Evolutionary conservation across 805 yeast genomes (phyloP).

Genomic region (Lachancea meyersii): DNA sequence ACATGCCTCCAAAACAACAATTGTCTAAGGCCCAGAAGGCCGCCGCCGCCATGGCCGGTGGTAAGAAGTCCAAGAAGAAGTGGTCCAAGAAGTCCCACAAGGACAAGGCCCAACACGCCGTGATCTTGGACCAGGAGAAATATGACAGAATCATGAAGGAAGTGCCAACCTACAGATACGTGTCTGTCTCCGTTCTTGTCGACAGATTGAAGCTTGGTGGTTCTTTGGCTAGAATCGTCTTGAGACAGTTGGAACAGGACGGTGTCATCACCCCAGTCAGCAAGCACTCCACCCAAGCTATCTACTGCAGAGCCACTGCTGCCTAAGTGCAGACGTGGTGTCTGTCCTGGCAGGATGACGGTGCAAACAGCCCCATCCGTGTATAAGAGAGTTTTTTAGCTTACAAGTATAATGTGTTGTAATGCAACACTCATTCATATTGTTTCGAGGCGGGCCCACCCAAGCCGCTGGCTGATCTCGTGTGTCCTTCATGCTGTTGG

Average conservation of each 20-base stretch:
- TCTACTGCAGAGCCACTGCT: slow-evolving; percentile 82
- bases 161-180: slow-evolving; percentile 97
- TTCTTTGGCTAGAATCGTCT: slow-evolving; percentile 97
- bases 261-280: slow-evolving; percentile 93
- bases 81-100: slow-evolving; percentile 99
- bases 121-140: slow-evolving; percentile 94
- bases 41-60: slow-evolving; percentile 99
- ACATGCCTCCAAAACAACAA: slow-evolving; percentile 99
- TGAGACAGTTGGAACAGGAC: slow-evolving; percentile 88
- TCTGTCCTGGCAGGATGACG: neutral
- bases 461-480: neutral
- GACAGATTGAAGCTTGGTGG: slow-evolving; percentile 99
- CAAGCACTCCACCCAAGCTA: slow-evolving; percentile 92
- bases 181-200: slow-evolving; percentile 95
- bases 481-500: no score
- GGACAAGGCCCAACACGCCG: slow-evolving; percentile 99
- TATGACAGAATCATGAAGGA: slow-evolving; percentile 99
- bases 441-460: neutral
- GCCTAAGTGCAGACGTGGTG: slow-evolving; percentile 37
- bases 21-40: slow-evolving; percentile 99
- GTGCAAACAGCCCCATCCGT: neutral
- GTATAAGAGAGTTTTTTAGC: neutral
- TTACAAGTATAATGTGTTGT: slow-evolving; percentile 1
- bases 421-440: slow-evolving; percentile 6
- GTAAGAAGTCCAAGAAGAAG: slow-evolving; percentile 99